phyloP scores from a whole-genome alignment of 306 rosid genomes.

The Lotus japonicus region DNA sequence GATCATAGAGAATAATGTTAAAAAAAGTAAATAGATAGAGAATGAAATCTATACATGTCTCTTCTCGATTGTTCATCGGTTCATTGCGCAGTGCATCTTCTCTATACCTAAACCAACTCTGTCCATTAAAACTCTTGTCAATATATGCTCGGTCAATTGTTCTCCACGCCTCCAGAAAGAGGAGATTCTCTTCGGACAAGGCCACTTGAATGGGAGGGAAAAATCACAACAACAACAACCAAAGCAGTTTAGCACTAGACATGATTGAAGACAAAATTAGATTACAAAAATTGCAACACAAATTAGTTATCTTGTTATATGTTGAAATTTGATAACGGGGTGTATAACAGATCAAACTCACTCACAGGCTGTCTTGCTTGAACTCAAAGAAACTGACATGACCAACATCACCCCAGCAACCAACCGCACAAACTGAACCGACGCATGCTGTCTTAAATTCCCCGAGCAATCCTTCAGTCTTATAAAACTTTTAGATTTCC shows the following conservation, averaged over 20 bases:
- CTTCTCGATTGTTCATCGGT: slow-evolving; percentile 82
- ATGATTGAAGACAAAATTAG: background rate
- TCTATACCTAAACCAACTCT: slow-evolving; percentile 95
- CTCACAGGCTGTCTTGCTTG: slow-evolving; percentile 61
- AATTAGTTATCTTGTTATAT: background rate
- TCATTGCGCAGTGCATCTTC: slow-evolving; percentile 82
- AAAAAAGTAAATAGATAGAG: background rate
- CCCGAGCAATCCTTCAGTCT: slow-evolving; percentile 31
- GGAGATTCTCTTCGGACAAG: slow-evolving; percentile 78
- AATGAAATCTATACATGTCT: slow-evolving; percentile 64
- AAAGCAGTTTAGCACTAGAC: no score
- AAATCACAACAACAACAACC: no score
- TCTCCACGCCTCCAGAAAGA: slow-evolving; percentile 97
- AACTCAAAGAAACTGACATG: slow-evolving; percentile 59
- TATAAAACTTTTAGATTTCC: slow-evolving; percentile 25
- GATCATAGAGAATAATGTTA: background rate
- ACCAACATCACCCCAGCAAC: slow-evolving; percentile 64
- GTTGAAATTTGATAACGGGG: background rate
- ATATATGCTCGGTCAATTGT: slow-evolving; percentile 89
- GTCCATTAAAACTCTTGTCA: slow-evolving; percentile 88
- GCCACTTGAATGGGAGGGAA: slow-evolving; percentile 39
- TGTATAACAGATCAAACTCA: slow-evolving; percentile 5
- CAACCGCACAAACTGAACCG: slow-evolving; percentile 38
- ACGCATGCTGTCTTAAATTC: slow-evolving; percentile 31
- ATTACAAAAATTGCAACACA: background rate